Conservation (phyloP, 2,329 filamentous ascomycete species). For the Xylariaceae sp. region DNA sequence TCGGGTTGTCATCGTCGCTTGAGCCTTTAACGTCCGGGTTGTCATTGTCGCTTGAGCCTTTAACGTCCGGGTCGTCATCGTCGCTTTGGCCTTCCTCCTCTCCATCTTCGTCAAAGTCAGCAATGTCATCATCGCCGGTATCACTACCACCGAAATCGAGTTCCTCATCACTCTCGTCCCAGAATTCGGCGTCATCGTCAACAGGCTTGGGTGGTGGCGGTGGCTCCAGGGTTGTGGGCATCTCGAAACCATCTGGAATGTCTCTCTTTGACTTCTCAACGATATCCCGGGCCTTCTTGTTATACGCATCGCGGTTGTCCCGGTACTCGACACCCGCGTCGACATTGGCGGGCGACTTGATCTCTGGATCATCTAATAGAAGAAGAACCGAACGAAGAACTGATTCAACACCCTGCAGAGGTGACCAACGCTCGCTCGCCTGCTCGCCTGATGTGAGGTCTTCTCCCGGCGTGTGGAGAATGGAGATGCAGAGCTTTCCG, state of each 20-base stretch:
- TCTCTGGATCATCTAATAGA: constrained; percentile 88
- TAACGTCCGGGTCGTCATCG: constrained; percentile 37
- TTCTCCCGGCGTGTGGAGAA: constrained; percentile 86
- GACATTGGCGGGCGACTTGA: constrained; percentile 89
- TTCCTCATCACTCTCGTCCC: constrained; percentile 70
- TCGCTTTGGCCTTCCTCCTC: constrained; percentile 54
- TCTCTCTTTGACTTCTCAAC: constrained; percentile 71
- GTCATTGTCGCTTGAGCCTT: no score
- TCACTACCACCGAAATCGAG: constrained; percentile 75
- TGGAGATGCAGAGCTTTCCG: constrained; percentile 91
- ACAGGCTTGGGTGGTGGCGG: constrained; percentile 56
- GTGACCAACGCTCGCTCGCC: constrained; percentile 89
- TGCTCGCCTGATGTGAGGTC: constrained; percentile 87
- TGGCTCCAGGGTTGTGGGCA: constrained; percentile 70
- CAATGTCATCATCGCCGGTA: constrained; percentile 53
- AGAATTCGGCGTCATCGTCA: constrained; percentile 74
- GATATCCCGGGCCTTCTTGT: constrained; percentile 60
- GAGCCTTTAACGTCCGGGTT: no score
- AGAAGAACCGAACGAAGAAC: constrained; percentile 89
- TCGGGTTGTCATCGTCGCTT: no score
- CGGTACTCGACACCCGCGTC: constrained; percentile 85
- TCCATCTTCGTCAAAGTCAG: constrained; percentile 51
- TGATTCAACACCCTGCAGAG: constrained; percentile 88
- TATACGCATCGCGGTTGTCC: constrained; percentile 65
- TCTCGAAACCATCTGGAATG: constrained; percentile 71